phyloP scores from a whole-genome alignment of 2,329 filamentous ascomycete species.

The Fusarium proliferatum region DNA sequence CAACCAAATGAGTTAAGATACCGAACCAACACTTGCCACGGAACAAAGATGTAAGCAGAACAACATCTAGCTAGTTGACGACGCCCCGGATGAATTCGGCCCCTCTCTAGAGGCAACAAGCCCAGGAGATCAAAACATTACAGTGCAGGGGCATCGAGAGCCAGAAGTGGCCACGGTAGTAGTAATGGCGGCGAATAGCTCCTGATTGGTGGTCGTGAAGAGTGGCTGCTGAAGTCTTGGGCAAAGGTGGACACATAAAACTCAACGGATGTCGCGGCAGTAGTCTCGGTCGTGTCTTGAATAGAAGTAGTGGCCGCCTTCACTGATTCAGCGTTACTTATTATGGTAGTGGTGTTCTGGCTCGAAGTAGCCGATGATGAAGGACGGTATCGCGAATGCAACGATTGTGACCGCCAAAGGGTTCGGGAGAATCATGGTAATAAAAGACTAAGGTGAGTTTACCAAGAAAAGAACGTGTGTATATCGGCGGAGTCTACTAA shows the following conservation, averaged over 20 bases:
- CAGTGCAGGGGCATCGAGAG: neutral
- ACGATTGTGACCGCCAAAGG: fast-evolving
- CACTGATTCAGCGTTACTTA: neutral
- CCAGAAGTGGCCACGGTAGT: no score
- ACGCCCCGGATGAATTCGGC: neutral
- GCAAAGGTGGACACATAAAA: no score
- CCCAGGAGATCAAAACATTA: neutral
- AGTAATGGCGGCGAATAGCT: no score
- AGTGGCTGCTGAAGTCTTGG: neutral
- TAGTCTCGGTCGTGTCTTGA: no score
- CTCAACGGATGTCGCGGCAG: no score
- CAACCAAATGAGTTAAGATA: no score
- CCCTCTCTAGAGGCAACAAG: neutral
- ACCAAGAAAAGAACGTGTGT: neutral
- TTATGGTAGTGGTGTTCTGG: neutral
- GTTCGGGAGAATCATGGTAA: neutral
- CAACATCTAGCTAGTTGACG: fast-evolving
- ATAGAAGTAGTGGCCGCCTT: fast-evolving
- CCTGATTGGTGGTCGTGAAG: no score
- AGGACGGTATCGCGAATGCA: neutral
- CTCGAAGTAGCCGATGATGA: neutral
- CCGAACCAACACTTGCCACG: neutral
- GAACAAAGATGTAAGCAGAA: neutral
- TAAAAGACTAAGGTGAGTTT: neutral
- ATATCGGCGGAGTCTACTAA: no score